Evolutionary conservation across 306 rosid genomes (phyloP), one percentile per base, ranked within the genome.

Genomic region (Purshia tridentata): DNA sequence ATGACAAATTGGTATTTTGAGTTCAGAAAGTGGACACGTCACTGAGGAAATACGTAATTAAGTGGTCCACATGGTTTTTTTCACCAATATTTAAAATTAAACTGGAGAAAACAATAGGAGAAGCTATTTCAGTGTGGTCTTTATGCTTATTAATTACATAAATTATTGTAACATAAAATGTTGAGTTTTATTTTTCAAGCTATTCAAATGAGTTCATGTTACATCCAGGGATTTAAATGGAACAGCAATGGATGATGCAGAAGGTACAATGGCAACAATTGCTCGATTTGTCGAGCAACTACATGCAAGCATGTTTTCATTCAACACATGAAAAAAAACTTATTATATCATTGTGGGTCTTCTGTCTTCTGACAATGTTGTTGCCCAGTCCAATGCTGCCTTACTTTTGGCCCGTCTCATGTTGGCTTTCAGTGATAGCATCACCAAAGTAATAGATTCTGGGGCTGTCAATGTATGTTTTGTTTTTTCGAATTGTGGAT

Each of bases 311-410:
- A 56, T 82, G 81, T 91, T 96, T 77, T 89, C 98, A n/a, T n/a
- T n/a, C n/a, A 46, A 81, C 90, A 35, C 78, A 66, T 37, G 97
- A 94, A 82, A 91, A 91, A 81, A 97, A 89, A 86, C 83, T 81
- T 64, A 79, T 89, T 62, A 91, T 83, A 94, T 91, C 63, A 88
- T 90, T 61, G 96, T 91, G 68, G 91, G 87, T 81, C 91, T 94
- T 65, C 86, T 94, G 74, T 91, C 88, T 78, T 91, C 98, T 23
- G 96, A 84, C 82, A 94, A 90, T 86, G 89, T 79, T 68, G 85
- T 90, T 78, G 89, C 90, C 78, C 97, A 89, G 88, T 91, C 98
- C 51, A 94, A 94, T 85, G 98, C 97, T 76, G 97, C 98, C 80
- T 91, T 90, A 77, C 87, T 94, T 56, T 78, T 94, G 81, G 98